These are phyloP conservation scores for Aspergillus sp. DNA, from an alignment of 2,329 filamentous ascomycete genomes.

Conservation along the genomic window DNA sequence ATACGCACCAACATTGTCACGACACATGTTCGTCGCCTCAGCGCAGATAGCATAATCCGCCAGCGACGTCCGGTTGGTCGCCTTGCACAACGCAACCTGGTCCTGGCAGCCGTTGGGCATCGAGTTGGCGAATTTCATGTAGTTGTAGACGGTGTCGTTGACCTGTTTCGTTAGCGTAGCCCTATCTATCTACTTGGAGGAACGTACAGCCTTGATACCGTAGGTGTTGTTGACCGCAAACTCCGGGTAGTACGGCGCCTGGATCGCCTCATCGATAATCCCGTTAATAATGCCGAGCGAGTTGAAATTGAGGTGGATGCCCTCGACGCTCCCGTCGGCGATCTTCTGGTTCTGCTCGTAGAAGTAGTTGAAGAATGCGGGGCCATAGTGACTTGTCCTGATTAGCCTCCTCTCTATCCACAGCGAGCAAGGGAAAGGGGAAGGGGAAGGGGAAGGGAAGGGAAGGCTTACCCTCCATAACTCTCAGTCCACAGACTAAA, in stretches of 20 bases:
- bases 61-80: constrained; percentile 58
- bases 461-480: constrained; percentile 42
- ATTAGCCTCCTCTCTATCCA: not conserved
- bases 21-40: constrained; percentile 55
- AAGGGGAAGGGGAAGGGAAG: no score
- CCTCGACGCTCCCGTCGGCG: constrained; percentile 46
- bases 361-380: constrained; percentile 58
- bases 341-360: constrained; percentile 57
- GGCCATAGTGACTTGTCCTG: constrained; percentile 50
- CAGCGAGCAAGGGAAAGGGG: no score
- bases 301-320: constrained; percentile 53
- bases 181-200: not conserved
- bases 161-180: constrained; percentile 25
- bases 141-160: constrained; percentile 59
- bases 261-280: constrained; percentile 54
- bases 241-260: constrained; percentile 50
- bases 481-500: constrained; percentile 62
- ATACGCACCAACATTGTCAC: constrained; percentile 50
- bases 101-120: constrained; percentile 62
- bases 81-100: constrained; percentile 65
- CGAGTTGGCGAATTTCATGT: constrained; percentile 55
- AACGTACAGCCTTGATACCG: constrained; percentile 44
- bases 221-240: constrained; percentile 57
- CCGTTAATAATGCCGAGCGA: constrained; percentile 56
- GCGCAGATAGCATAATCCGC: constrained; percentile 51